Evolutionary conservation across 2,329 filamentous ascomycete species (phyloP).

Genomic region (Pseudofabraea citricarpa): DNA sequence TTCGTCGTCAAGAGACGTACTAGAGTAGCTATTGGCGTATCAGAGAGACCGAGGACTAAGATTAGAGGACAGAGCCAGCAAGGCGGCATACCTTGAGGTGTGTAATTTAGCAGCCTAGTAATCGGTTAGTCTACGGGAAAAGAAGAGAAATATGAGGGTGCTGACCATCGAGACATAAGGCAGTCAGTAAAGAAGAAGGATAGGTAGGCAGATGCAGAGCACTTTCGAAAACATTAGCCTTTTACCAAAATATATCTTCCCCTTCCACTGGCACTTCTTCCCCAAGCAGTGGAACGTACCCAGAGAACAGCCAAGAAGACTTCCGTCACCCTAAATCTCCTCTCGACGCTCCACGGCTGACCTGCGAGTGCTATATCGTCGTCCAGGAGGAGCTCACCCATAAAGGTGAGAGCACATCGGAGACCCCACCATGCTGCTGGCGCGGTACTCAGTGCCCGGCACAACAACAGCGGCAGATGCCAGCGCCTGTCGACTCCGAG

Average conservation of each 20-base stretch:
- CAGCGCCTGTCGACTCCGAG: conserved; percentile 68
- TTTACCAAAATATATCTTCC: not conserved
- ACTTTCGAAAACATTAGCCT: conserved; percentile 42
- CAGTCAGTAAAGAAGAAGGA: conserved; percentile 82
- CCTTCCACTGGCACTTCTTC: not conserved
- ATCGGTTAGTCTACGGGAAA: conserved; percentile 2
- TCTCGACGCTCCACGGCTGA: conserved; percentile 38
- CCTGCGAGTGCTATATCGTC: conserved; percentile 31
- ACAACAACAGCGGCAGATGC: conserved; percentile 68
- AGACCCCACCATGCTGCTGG: conserved; percentile 70
- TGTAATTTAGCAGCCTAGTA: conserved; percentile 75
- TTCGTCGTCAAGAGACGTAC: conserved; percentile 74
- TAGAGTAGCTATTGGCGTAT: conserved; percentile 58
- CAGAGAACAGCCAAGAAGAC: conserved; percentile 69
- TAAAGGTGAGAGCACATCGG: conserved; percentile 62
- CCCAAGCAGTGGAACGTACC: conserved; percentile 49
- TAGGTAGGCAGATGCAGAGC: conserved; percentile 70
- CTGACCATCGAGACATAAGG: conserved; percentile 76
- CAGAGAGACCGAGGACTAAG: no score
- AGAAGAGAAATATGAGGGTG: conserved; percentile 7
- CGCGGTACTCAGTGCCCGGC: conserved; percentile 66
- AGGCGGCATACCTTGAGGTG: conserved; percentile 47
- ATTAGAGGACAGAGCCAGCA: no score
- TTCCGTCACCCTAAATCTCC: conserved; percentile 57
- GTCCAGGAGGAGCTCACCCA: conserved; percentile 56